These are phyloP conservation scores for Lentinula guzmanii DNA, from an alignment of 768 basidiomycete species.

Conservation along the genomic window DNA sequence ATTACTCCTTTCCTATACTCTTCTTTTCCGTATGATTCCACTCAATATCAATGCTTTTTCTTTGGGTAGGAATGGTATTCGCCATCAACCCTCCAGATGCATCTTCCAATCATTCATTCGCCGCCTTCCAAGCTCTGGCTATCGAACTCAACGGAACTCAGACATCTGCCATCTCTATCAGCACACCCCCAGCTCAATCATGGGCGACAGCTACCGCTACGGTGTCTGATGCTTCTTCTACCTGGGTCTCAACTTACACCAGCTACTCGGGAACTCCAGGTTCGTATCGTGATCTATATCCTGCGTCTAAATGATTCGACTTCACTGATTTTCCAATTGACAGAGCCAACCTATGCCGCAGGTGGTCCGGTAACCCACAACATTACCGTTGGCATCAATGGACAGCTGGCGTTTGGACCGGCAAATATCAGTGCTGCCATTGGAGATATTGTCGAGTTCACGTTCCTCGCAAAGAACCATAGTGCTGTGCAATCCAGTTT, in stretches of 20 bases:
- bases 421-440: slow-evolving; percentile 32
- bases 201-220: slow-evolving; percentile 35
- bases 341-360: slow-evolving; percentile 17
- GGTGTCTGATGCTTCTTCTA: slow-evolving; percentile 24
- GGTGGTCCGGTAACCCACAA: slow-evolving; percentile 24
- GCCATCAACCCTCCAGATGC: slow-evolving; percentile 52
- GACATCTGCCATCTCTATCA: slow-evolving; percentile 10
- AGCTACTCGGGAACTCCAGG: slow-evolving; percentile 30
- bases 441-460: slow-evolving; percentile 38
- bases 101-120: slow-evolving; percentile 33
- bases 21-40: neutral
- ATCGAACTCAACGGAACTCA: slow-evolving; percentile 28
- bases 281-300: slow-evolving; percentile 10
- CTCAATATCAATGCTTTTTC: neutral
- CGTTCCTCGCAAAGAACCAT: slow-evolving; percentile 43
- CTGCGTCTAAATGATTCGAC: neutral
- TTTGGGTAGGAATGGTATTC: slow-evolving; percentile 54
- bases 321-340: neutral
- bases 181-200: slow-evolving; percentile 23
- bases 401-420: slow-evolving; percentile 26
- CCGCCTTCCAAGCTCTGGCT: slow-evolving; percentile 43
- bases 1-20: too few species aligned
- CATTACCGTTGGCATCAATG: slow-evolving; percentile 33
- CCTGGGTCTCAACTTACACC: slow-evolving; percentile 34
- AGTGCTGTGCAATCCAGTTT: slow-evolving; percentile 39